phyloP scores from a whole-genome alignment of 306 rosid species.

The Lablab purpureus region DNA sequence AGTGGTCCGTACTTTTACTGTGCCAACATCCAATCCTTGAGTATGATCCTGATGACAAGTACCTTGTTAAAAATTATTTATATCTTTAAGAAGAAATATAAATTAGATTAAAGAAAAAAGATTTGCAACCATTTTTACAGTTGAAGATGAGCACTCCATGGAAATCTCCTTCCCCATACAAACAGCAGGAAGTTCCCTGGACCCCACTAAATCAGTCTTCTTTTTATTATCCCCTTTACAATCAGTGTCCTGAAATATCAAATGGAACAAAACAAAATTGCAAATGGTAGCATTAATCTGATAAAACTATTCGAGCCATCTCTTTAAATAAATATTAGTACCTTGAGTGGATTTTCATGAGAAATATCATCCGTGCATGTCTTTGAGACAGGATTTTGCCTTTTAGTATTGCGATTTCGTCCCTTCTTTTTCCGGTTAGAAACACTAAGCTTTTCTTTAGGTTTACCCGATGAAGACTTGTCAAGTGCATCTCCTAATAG shows the following conservation, averaged over 20 bases:
- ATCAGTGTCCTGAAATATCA: conserved; percentile 65
- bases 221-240: conserved; percentile 51
- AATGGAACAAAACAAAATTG: conserved; percentile 50
- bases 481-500: conserved; percentile 68
- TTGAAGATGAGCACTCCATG: conserved; percentile 52
- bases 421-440: conserved; percentile 83
- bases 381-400: conserved; percentile 58
- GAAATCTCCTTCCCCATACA: conserved; percentile 56
- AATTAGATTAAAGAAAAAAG: conserved; percentile 41
- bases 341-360: conserved; percentile 57
- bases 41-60: conserved; percentile 72
- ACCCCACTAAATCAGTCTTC: conserved; percentile 53
- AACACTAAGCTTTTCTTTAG: conserved; percentile 69
- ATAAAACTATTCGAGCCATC: conserved; percentile 46
- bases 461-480: conserved; percentile 63
- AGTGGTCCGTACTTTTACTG: conserved; percentile 66
- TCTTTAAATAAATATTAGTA: conserved; percentile 46
- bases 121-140: conserved; percentile 59
- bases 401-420: conserved; percentile 62
- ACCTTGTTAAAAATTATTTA: conserved; percentile 60
- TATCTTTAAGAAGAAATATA: conserved; percentile 52
- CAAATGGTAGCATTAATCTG: conserved; percentile 38
- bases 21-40: conserved; percentile 53
- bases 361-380: conserved; percentile 49
- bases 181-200: conserved; percentile 49